A percentile compares a stretch with the other conserved stretches of the same genome.
phyloP scores from a whole-genome alignment of 2,329 filamentous ascomycete species.

The Pseudopithomyces maydicus region DNA sequence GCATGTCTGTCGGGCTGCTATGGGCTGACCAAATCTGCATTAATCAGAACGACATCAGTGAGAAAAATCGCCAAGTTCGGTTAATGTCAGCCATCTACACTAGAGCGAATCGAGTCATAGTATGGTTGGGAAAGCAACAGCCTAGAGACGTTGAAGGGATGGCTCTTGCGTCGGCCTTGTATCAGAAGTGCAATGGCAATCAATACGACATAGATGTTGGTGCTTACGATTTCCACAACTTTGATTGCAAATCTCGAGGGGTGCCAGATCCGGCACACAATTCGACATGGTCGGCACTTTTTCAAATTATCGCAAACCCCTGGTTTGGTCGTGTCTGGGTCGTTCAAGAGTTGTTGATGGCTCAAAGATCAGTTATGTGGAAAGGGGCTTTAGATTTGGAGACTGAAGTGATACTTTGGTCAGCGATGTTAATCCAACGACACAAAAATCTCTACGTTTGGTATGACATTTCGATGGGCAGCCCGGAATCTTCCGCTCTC shows the following conservation, averaged over 20 bases:
- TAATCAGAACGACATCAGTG: constrained; percentile 11
- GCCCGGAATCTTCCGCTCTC: constrained; percentile 8
- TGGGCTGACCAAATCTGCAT: constrained; percentile 11
- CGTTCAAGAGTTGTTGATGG: constrained; percentile 12
- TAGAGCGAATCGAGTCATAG: constrained; percentile 11
- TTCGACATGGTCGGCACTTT: constrained; percentile 4
- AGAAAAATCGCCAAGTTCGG: constrained; percentile 16
- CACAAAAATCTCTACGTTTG: constrained; percentile 10
- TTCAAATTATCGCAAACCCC: constrained; percentile 7
- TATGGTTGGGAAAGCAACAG: constrained; percentile 14
- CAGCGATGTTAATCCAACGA: constrained; percentile 9
- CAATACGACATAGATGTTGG: constrained; percentile 3
- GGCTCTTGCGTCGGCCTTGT: neutral
- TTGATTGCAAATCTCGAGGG: constrained; percentile 1
- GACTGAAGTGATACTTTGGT: constrained; percentile 9
- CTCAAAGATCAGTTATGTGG: constrained; percentile 9
- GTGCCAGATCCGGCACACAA: neutral
- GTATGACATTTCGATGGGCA: constrained; percentile 1
- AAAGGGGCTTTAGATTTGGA: constrained; percentile 7
- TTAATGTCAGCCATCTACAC: constrained; percentile 18
- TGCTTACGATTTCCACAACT: neutral
- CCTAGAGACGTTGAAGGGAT: neutral
- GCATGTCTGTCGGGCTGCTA: neutral
- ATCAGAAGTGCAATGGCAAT: neutral
- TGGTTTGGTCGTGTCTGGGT: constrained; percentile 16